Evolutionary conservation across 2,329 filamentous ascomycete genomes (phyloP).

Genomic region (Graphilbum ipis-grandicollis): DNA sequence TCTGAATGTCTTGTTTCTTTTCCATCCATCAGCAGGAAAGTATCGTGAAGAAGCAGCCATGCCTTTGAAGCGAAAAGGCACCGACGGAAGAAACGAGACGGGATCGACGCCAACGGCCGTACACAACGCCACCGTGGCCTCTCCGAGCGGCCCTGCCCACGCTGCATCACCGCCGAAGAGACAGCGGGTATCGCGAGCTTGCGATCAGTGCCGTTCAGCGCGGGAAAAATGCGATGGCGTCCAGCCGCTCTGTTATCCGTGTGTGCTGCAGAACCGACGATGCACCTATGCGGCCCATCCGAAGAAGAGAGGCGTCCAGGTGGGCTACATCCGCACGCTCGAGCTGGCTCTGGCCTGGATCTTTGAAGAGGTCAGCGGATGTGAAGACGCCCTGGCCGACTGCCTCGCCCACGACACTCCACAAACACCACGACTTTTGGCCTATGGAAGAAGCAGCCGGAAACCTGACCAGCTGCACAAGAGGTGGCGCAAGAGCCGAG

Average conservation of each 20-base stretch:
- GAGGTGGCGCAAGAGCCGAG: slow-evolving; percentile 43
- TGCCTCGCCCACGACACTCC: slow-evolving; percentile 13
- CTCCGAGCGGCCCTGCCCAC: no score
- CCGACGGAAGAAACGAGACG: no score
- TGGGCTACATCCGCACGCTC: slow-evolving; percentile 61
- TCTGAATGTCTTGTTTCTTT: no score
- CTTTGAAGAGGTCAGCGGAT: slow-evolving; percentile 42
- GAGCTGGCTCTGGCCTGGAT: slow-evolving; percentile 52
- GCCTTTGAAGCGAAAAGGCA: no score
- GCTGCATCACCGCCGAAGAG: slow-evolving; percentile 24
- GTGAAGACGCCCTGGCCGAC: slow-evolving; percentile 37
- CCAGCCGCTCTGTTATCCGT: slow-evolving; percentile 50
- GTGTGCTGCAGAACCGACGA: slow-evolving; percentile 40
- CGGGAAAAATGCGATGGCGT: slow-evolving; percentile 58
- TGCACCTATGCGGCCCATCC: slow-evolving; percentile 59
- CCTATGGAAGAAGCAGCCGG: no score
- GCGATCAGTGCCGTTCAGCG: slow-evolving; percentile 49
- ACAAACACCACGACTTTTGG: background rate
- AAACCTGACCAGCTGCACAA: slow-evolving; percentile 34
- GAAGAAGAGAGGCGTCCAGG: slow-evolving; percentile 62
- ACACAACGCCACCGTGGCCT: background rate
- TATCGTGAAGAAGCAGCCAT: no score
- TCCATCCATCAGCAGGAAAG: no score
- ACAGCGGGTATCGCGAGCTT: slow-evolving; percentile 50
- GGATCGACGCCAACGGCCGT: background rate